Conservation (phyloP, 352 stramenopile species). For the Stramenopiles sp. region DNA sequence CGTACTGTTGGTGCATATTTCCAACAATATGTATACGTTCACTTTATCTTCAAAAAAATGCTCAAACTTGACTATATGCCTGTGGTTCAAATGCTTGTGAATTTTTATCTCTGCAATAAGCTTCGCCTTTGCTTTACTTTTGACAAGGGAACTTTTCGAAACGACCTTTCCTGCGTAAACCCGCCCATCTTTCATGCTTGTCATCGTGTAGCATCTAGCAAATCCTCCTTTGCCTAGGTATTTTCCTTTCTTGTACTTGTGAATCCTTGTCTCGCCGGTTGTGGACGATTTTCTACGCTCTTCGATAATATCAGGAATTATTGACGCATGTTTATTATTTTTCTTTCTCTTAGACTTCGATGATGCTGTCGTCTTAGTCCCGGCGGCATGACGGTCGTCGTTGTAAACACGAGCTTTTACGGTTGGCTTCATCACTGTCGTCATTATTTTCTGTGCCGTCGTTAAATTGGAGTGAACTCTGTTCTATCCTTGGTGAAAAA, state of each 20-base stretch:
- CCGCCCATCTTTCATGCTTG: slow-evolving; percentile 65
- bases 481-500: too few species aligned
- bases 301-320: too few species aligned
- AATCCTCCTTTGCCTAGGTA: slow-evolving; percentile 91
- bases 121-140: slow-evolving; percentile 83
- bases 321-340: too few species aligned
- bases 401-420: too few species aligned
- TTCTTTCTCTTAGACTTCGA: too few species aligned
- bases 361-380: too few species aligned
- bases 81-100: slow-evolving; percentile 80
- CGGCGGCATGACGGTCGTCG: too few species aligned
- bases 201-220: slow-evolving; percentile 86
- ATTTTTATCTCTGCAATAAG: slow-evolving; percentile 91
- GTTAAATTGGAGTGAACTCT: too few species aligned
- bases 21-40: slow-evolving; percentile 91
- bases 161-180: slow-evolving; percentile 94
- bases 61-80: slow-evolving; percentile 85
- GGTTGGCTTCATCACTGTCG: too few species aligned
- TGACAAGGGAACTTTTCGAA: slow-evolving; percentile 85
- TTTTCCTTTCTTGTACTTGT: slow-evolving; percentile 67
- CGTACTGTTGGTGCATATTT: slow-evolving; percentile 82
- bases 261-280: too few species aligned
- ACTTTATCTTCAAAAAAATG: slow-evolving; percentile 92
- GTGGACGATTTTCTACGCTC: too few species aligned
- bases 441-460: too few species aligned